phyloP scores from a whole-genome alignment of 2,329 filamentous ascomycete species.

The Coniochaeta sp. region DNA sequence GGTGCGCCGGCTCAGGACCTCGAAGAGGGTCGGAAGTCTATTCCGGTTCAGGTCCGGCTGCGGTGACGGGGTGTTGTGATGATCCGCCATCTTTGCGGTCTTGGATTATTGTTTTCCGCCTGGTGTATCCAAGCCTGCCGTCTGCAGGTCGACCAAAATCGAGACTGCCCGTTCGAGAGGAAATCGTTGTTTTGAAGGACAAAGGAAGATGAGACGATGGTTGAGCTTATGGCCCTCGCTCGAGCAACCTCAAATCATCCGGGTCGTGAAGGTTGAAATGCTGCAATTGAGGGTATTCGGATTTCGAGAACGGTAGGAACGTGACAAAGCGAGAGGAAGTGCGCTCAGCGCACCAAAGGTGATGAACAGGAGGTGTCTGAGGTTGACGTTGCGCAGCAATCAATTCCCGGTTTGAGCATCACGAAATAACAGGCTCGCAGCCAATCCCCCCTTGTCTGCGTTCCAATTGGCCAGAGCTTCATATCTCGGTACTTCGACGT shows the following conservation, averaged over 20 bases:
- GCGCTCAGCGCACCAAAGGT: conserved; percentile 13
- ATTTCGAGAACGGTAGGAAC: conserved; percentile 1
- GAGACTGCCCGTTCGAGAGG: neutral
- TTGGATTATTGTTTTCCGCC: neutral
- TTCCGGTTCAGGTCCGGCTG: conserved; percentile 62
- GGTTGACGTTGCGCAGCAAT: conserved; percentile 3
- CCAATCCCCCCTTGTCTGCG: neutral
- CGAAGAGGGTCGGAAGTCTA: conserved; percentile 87
- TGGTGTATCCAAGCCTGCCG: neutral
- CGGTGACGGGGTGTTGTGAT: conserved; percentile 37
- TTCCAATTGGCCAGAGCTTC: neutral
- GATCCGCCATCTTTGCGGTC: conserved; percentile 27
- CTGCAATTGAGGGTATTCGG: neutral
- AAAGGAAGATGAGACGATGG: neutral
- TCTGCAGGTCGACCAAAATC: neutral
- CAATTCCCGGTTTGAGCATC: neutral
- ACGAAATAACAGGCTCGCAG: neutral
- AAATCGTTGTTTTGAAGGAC: neutral
- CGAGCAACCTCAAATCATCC: neutral
- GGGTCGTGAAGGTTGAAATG: neutral
- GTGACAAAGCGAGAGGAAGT: conserved; percentile 7
- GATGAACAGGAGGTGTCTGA: conserved; percentile 2
- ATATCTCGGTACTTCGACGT: neutral
- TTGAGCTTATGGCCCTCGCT: neutral
- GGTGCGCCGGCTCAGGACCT: conserved; percentile 91